These are phyloP conservation scores for Fraxinus excelsior DNA, from an alignment of 257 asterid species.

Conservation along the genomic window DNA sequence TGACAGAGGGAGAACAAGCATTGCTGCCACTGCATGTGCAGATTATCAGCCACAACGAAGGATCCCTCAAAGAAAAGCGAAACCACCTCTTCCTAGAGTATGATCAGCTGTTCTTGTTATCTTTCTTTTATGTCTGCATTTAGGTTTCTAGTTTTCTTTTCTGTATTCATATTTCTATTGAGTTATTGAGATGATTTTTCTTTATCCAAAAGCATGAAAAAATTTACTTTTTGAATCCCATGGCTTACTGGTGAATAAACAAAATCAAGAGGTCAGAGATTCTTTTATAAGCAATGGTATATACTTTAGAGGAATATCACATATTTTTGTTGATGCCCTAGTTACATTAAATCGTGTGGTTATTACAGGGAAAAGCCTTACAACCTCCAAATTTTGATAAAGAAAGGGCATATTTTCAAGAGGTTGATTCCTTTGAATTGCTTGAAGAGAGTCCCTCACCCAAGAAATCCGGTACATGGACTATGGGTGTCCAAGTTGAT, in stretches of 20 bases:
- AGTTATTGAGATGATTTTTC: slow-evolving; percentile 5
- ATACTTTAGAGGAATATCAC: slow-evolving; percentile 9
- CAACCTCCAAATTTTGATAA: slow-evolving; percentile 63
- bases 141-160: slow-evolving; percentile 12
- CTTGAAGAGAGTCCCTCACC: slow-evolving; percentile 97
- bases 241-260: slow-evolving; percentile 5
- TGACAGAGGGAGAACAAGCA: slow-evolving; percentile 91
- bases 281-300: background rate
- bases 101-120: slow-evolving; percentile 9
- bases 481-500: slow-evolving; percentile 46
- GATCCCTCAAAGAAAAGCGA: slow-evolving; percentile 65
- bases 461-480: slow-evolving; percentile 76
- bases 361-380: slow-evolving; percentile 53
- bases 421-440: slow-evolving; percentile 88
- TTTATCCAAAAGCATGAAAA: background rate
- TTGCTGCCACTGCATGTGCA: slow-evolving; percentile 61
- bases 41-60: slow-evolving; percentile 56
- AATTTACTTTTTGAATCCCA: background rate
- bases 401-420: slow-evolving; percentile 80
- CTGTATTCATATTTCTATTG: slow-evolving; percentile 4
- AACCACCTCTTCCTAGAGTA: slow-evolving; percentile 91
- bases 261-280: slow-evolving; percentile 14
- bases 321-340: slow-evolving; percentile 1
- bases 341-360: slow-evolving; percentile 24
- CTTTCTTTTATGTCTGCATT: slow-evolving; percentile 8